phyloP scores from a whole-genome alignment of 306 rosid genomes.

The Dalbergia oliveri region DNA sequence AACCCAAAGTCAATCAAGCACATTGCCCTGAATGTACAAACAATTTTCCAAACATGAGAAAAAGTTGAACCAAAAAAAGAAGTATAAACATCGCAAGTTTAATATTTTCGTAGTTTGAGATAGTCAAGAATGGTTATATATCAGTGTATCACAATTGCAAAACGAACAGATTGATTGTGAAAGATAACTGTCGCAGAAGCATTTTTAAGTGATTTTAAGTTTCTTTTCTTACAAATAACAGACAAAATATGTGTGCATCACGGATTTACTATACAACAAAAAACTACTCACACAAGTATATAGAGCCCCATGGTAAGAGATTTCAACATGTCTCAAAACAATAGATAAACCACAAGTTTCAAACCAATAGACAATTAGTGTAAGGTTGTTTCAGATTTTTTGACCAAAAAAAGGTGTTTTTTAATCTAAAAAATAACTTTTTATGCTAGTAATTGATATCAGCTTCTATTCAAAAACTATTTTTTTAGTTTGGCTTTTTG shows the following conservation, averaged over 20 bases:
- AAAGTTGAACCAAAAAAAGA: not conserved
- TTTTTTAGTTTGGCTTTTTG: no score
- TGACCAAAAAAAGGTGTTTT: no score
- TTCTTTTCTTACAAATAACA: not conserved
- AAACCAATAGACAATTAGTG: not conserved
- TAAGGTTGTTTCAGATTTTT: no score
- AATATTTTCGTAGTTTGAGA: not conserved
- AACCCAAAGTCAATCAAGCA: conserved; percentile 89
- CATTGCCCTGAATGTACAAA: conserved; percentile 76
- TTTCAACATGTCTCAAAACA: not conserved
- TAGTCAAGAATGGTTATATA: not conserved
- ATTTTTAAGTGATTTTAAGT: not conserved
- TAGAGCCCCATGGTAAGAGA: not conserved
- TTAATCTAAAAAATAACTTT: no score
- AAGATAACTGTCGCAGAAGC: not conserved
- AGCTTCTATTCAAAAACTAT: no score
- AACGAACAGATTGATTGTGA: conserved; percentile 14
- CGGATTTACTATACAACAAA: not conserved
- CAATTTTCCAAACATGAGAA: conserved; percentile 45
- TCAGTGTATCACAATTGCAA: conserved; percentile 6
- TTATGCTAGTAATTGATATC: no score
- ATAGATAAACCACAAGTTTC: not conserved
- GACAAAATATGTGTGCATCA: not conserved
- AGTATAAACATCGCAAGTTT: not conserved
- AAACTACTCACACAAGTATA: not conserved